Evolutionary conservation across 352 stramenopile species (phyloP).

Genomic region (Sclerospora graminicola): DNA sequence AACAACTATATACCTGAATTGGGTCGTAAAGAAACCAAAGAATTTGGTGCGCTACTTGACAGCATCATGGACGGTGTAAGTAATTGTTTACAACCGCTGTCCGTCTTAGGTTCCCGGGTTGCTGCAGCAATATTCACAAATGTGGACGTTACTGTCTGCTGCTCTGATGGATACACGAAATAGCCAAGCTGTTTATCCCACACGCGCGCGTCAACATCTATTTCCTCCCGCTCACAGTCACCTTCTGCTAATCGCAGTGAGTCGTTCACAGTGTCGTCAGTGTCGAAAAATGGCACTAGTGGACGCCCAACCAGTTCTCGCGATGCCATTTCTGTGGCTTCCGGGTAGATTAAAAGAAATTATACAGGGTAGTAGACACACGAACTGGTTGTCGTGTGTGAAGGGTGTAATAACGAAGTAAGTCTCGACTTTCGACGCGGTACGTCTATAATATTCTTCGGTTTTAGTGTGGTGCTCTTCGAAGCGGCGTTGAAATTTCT

Average conservation of each 20-base stretch:
- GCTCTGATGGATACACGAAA: constrained; percentile 67
- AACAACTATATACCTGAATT: constrained; percentile 16
- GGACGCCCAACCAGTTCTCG: constrained; percentile 49
- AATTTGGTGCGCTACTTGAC: constrained; percentile 43
- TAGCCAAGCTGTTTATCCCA: constrained; percentile 79
- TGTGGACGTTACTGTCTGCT: constrained; percentile 9
- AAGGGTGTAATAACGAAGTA: no score
- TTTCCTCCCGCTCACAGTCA: constrained; percentile 31
- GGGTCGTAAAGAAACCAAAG: constrained; percentile 6
- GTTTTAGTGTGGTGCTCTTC: no score
- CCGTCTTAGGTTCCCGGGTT: constrained; percentile 11
- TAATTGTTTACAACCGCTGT: constrained; percentile 31
- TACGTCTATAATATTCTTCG: no score
- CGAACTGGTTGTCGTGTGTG: no score
- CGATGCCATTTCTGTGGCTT: constrained; percentile 17
- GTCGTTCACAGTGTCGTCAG: constrained; percentile 66
- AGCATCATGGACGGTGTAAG: constrained; percentile 71
- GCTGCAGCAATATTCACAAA: constrained; percentile 5
- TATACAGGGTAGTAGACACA: constrained; percentile 13
- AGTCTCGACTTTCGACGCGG: no score
- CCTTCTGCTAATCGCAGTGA: constrained; percentile 29
- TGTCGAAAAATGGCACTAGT: constrained; percentile 69
- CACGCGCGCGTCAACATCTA: constrained; percentile 74
- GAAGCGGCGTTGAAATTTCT: constrained; percentile 5
- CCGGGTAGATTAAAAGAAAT: background rate